Evolutionary conservation across 2,329 filamentous ascomycete species (phyloP).

Genomic region (Ophiostoma sp.): DNA sequence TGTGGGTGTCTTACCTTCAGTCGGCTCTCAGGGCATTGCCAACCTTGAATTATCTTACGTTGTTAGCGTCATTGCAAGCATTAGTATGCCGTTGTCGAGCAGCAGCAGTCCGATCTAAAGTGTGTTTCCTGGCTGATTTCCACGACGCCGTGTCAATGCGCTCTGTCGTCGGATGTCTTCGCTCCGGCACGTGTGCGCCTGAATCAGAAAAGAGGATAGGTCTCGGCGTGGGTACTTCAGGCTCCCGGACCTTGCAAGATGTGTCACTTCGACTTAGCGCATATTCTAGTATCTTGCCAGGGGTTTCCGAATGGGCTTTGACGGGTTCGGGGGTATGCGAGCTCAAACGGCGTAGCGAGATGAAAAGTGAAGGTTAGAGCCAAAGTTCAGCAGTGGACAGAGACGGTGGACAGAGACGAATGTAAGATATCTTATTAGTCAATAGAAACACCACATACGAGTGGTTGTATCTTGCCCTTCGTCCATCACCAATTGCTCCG

Average conservation of each 20-base stretch:
- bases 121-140: too few species aligned
- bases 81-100: too few species aligned
- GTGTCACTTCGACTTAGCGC: not conserved
- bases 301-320: not conserved
- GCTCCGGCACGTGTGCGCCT: too few species aligned
- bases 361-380: not conserved
- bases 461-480: not conserved
- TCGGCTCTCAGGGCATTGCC: too few species aligned
- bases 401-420: too few species aligned
- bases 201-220: not conserved
- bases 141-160: too few species aligned
- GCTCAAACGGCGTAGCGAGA: not conserved
- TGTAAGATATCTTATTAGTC: not conserved
- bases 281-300: not conserved
- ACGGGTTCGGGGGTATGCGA: not conserved
- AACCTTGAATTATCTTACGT: too few species aligned
- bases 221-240: not conserved
- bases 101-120: too few species aligned
- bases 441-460: not conserved
- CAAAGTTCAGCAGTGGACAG: too few species aligned
- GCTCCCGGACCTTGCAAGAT: not conserved
- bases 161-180: too few species aligned
- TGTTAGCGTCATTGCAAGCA: too few species aligned
- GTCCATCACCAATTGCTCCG: not conserved
- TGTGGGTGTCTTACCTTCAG: too few species aligned